Percentiles rank a stretch among this genome's conserved stretches.
Evolutionary conservation across 78 protist genomes (phyloP).

Genomic region (slime mould (Dictyostelium discoideum)): dicty_2.7 NC_007091.3:1159501-1160000

Average conservation of each 20-base stretch:
- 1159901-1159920: conserved; percentile 1
- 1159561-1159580: not conserved
- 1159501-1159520: not conserved
- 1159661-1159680: too few relatives aligned
- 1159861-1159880: not conserved
- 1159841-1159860: not conserved
- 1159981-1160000: not conserved
- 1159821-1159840: too few relatives aligned
- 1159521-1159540: not conserved
- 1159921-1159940: not conserved
- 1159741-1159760: too few relatives aligned
- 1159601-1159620: too few relatives aligned
- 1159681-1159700: too few relatives aligned
- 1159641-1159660: too few relatives aligned
- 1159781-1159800: too few relatives aligned
- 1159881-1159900: not conserved
- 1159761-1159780: too few relatives aligned
- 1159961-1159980: not conserved
- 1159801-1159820: too few relatives aligned
- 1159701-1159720: too few relatives aligned
- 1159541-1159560: not conserved
- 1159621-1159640: not conserved
- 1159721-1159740: too few relatives aligned
- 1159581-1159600: too few relatives aligned
- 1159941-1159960: not conserved